Evolutionary conservation across 1,139 yeast genomes (phyloP).

Genomic region (Magnusiomyces magnusii): DNA sequence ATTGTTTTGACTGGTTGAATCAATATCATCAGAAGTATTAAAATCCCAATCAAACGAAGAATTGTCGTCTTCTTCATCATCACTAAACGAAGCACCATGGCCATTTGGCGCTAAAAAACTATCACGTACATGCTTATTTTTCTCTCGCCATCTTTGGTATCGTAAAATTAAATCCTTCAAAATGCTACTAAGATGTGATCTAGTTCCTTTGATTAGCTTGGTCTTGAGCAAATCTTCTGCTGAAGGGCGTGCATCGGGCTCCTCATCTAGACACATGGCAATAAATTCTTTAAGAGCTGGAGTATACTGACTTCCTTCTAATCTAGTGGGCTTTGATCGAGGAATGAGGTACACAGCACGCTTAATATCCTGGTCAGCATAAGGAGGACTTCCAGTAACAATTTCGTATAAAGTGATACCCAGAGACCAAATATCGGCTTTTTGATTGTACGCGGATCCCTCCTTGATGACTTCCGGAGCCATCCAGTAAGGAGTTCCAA

Average conservation of each 20-base stretch:
- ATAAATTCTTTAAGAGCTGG: constrained; percentile 74
- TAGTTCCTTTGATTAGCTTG: constrained; percentile 59
- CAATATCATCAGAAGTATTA: constrained; percentile 26
- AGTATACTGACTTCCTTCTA: constrained; percentile 85
- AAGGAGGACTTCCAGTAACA: constrained; percentile 97
- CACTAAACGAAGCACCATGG: constrained; percentile 22
- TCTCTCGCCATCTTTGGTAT: constrained; percentile 59
- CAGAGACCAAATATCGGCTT: constrained; percentile 89
- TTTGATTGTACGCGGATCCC: constrained; percentile 76
- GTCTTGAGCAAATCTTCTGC: constrained; percentile 81
- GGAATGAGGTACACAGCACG: constrained; percentile 94
- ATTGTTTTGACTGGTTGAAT: not conserved
- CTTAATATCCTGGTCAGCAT: constrained; percentile 89
- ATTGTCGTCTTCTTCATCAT: constrained; percentile 31
- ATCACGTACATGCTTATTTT: constrained; percentile 30
- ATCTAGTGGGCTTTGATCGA: constrained; percentile 85
- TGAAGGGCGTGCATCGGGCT: constrained; percentile 76
- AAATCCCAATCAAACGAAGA: constrained; percentile 85
- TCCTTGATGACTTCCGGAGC: constrained; percentile 98
- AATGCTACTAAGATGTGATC: constrained; percentile 49
- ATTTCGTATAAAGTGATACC: constrained; percentile 93
- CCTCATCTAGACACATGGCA: constrained; percentile 89
- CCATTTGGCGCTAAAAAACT: constrained; percentile 19
- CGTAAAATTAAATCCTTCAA: constrained; percentile 74
- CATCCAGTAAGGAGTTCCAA: constrained; percentile 99